phyloP scores from a whole-genome alignment of 768 basidiomycete species.

The Phlebiopsis flavidoalba region DNA sequence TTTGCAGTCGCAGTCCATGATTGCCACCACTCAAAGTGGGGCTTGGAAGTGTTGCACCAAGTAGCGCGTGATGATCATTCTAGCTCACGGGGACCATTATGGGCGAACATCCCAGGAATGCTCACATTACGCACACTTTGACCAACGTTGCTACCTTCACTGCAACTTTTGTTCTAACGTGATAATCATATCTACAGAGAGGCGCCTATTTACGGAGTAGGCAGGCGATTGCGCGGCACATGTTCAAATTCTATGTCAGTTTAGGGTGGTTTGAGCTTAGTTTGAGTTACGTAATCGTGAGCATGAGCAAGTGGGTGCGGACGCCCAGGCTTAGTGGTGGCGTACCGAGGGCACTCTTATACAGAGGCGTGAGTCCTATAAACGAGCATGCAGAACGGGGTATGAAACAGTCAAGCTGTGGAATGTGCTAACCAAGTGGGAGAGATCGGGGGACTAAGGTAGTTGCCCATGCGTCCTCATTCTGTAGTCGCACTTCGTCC shows the following conservation, averaged over 20 bases:
- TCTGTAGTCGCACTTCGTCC: conserved; percentile 1
- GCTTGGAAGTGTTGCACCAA: conserved; percentile 71
- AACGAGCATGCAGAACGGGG: background rate
- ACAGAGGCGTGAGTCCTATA: background rate
- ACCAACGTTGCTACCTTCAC: conserved; percentile 78
- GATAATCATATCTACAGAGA: background rate
- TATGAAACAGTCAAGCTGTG: too few relatives aligned
- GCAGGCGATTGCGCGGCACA: conserved; percentile 79
- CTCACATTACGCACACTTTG: conserved; percentile 63
- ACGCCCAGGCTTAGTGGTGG: background rate
- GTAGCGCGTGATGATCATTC: conserved; percentile 7
- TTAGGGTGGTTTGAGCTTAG: background rate
- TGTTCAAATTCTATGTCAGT: conserved; percentile 21
- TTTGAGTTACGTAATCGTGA: background rate
- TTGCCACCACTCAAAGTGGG: conserved; percentile 57
- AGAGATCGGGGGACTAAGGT: conserved; percentile 6
- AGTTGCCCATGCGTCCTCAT: conserved; percentile 4
- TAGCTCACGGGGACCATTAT: conserved; percentile 2
- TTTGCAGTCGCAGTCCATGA: conserved; percentile 68
- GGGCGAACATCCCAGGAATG: conserved; percentile 14
- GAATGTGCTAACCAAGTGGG: too few relatives aligned
- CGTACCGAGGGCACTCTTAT: background rate
- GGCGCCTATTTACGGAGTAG: conserved; percentile 50
- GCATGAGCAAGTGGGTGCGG: background rate
- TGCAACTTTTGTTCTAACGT: conserved; percentile 25